Evolutionary conservation across 139 green algal genomes (phyloP).

Genomic region (Chlorella vulgaris): DNA sequence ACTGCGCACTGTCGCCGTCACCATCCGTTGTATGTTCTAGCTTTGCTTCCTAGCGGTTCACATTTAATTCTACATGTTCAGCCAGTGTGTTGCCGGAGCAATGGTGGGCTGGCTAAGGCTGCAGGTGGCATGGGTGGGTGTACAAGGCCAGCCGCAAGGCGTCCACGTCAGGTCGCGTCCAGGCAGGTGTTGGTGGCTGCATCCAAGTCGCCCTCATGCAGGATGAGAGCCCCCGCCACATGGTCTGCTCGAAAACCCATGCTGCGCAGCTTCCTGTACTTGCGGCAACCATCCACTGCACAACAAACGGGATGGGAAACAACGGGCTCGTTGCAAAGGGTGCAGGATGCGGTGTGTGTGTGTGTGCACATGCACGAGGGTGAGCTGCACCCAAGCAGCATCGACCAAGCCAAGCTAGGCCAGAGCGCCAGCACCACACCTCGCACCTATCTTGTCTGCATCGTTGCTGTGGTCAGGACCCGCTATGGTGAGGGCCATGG

Average conservation of each 20-base stretch:
- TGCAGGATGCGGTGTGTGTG: background rate
- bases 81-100: background rate
- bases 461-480: background rate
- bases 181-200: conserved; percentile 2
- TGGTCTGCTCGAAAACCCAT: conserved; percentile 22
- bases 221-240: conserved; percentile 9
- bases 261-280: conserved; percentile 30
- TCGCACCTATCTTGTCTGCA: conserved; percentile 2
- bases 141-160: background rate
- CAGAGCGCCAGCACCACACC: background rate
- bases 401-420: background rate
- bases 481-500: conserved; percentile 13
- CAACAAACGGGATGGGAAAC: background rate
- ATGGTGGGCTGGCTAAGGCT: background rate
- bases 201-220: background rate
- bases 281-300: conserved; percentile 24
- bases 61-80: background rate
- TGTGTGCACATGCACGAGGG: background rate
- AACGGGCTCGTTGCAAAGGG: background rate
- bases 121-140: too few species aligned
- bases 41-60: background rate
- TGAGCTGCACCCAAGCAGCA: background rate
- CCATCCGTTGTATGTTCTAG: too few species aligned
- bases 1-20: background rate
- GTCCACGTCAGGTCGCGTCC: background rate